Evolutionary conservation across 2,329 filamentous ascomycete genomes (phyloP).

Genomic region (Colletotrichum tropicicola): DNA sequence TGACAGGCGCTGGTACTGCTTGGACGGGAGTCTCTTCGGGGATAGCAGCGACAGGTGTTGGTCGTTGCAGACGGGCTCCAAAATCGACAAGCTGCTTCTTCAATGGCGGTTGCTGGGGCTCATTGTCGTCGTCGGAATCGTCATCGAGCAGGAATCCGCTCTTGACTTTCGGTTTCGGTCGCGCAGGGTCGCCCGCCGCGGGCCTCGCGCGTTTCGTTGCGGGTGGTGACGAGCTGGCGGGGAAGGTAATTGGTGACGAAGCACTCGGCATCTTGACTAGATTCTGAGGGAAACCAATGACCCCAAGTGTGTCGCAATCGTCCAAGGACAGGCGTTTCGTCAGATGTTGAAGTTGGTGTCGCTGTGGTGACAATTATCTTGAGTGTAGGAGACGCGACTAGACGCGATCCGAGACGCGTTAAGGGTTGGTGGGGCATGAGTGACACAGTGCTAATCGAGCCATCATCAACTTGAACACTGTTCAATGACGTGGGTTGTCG

Average conservation of each 20-base stretch:
- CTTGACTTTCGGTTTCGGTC: constrained; percentile 40
- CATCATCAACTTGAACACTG: not conserved
- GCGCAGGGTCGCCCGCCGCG: constrained; percentile 43
- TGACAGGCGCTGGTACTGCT: not conserved
- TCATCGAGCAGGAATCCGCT: constrained; percentile 51
- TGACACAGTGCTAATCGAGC: not conserved
- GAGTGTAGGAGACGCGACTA: constrained; percentile 10
- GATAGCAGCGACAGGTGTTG: not conserved
- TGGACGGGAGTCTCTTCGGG: not conserved
- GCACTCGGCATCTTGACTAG: constrained; percentile 61
- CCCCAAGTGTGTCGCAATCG: not conserved
- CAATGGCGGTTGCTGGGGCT: constrained; percentile 21
- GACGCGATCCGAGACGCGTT: constrained; percentile 27
- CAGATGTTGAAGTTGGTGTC: not conserved
- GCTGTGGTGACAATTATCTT: constrained; percentile 17
- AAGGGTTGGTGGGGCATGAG: constrained; percentile 9
- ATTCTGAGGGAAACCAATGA: not conserved
- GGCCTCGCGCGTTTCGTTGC: constrained; percentile 45
- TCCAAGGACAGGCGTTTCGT: not conserved
- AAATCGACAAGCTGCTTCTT: constrained; percentile 32
- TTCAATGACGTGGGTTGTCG: constrained; percentile 8
- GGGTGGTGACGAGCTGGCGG: constrained; percentile 55
- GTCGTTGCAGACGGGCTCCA: constrained; percentile 1
- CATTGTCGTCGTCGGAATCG: constrained; percentile 40
- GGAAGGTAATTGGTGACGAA: constrained; percentile 67